A percentile compares a stretch with the other conserved stretches of the same genome.
These are phyloP conservation scores for Aspergillus brunneoviolaceus DNA, from an alignment of 2,329 filamentous ascomycete genomes.

Conservation along the genomic window DNA sequence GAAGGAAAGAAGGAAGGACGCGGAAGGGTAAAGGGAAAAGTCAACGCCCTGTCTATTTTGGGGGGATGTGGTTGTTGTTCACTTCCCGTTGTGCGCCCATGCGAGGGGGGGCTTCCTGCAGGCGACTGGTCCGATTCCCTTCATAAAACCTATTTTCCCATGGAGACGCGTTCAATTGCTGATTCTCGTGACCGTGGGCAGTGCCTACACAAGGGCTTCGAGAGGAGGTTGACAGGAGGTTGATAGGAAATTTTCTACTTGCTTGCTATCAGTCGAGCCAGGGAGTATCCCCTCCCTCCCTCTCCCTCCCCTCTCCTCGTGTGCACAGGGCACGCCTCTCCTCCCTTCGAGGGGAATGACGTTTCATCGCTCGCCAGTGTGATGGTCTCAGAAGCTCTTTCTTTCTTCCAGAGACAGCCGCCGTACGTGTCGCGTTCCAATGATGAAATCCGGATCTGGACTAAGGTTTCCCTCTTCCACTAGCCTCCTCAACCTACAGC, in stretches of 20 bases:
- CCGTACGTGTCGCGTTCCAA: neutral
- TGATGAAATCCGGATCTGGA: neutral
- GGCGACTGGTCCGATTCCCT: conserved; percentile 11
- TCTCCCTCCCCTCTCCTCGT: neutral
- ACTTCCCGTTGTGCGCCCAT: conserved; percentile 8
- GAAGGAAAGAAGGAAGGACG: neutral
- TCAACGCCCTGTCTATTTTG: conserved; percentile 6
- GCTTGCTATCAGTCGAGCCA: neutral
- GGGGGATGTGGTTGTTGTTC: neutral
- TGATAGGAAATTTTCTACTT: neutral
- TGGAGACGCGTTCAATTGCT: conserved; percentile 1
- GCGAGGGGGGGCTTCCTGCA: conserved; percentile 15
- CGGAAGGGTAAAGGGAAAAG: neutral
- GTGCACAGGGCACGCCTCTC: neutral
- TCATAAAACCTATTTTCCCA: neutral
- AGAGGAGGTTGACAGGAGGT: neutral
- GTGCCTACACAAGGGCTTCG: too few species aligned
- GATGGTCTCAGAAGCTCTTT: neutral
- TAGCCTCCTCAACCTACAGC: neutral
- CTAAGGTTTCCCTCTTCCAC: neutral
- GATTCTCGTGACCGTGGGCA: neutral
- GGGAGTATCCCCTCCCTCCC: neutral
- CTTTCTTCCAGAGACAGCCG: neutral
- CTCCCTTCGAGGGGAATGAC: neutral
- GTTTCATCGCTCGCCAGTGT: neutral